These are phyloP conservation scores for Coniella lustricola DNA, from an alignment of 2,329 filamentous ascomycete species.

Conservation along the genomic window DNA sequence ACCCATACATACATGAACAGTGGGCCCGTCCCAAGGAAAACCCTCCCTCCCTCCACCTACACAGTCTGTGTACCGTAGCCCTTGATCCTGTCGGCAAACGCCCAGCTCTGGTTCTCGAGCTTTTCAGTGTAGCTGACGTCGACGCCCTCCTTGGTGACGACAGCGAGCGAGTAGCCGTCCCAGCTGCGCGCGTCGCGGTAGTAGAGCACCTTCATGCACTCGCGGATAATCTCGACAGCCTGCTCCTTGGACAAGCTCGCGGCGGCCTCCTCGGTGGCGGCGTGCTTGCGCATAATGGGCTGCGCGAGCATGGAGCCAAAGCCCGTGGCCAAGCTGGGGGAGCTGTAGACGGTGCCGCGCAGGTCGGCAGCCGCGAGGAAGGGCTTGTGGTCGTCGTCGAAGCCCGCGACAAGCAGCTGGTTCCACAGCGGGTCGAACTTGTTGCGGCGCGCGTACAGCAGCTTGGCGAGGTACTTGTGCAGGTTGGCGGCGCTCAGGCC, in stretches of 20 bases:
- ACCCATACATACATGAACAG: too few relatives aligned
- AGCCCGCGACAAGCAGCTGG: constrained; percentile 80
- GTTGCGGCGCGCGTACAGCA: constrained; percentile 89
- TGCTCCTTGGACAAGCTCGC: constrained; percentile 66
- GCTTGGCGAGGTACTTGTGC: constrained; percentile 92
- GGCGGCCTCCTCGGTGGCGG: constrained; percentile 76
- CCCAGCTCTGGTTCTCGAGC: constrained; percentile 95
- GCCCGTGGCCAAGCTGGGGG: constrained; percentile 84
- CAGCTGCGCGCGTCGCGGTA: constrained; percentile 92
- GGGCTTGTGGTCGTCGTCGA: constrained; percentile 71
- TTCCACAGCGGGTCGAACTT: constrained; percentile 99
- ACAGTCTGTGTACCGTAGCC: constrained; percentile 86
- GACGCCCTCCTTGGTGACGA: constrained; percentile 84
- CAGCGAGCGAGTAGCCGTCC: constrained; percentile 84
- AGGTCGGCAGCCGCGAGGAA: constrained; percentile 91
- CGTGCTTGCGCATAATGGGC: constrained; percentile 77
- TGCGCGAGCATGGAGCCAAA: constrained; percentile 90
- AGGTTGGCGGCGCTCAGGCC: constrained; percentile 84
- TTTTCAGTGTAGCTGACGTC: constrained; percentile 78
- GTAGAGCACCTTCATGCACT: constrained; percentile 98
- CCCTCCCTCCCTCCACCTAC: constrained; percentile 25
- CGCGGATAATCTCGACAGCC: constrained; percentile 73
- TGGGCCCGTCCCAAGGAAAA: too few relatives aligned
- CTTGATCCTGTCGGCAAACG: constrained; percentile 88
- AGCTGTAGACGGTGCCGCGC: constrained; percentile 83